Conservation (phyloP, 2,329 filamentous ascomycete genomes). For the Diaporthe citri region DNA sequence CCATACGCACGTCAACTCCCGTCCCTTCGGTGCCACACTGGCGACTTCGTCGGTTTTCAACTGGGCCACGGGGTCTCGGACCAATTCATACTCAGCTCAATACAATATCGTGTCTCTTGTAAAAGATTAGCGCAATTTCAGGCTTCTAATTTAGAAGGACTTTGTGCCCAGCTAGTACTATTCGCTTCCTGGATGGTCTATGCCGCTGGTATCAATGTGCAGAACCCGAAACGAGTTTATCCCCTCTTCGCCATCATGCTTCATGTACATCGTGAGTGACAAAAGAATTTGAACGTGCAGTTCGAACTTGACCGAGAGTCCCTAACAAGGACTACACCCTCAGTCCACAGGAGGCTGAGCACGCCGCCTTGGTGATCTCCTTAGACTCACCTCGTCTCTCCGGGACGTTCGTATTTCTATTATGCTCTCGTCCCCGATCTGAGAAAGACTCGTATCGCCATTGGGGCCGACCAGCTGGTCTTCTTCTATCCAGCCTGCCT, state of each 20-base stretch:
- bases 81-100: background rate
- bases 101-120: background rate
- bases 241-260: background rate
- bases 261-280: conserved; percentile 3
- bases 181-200: background rate
- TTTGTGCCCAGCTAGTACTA: background rate
- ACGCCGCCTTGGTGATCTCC: conserved; percentile 40
- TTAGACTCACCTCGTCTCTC: conserved; percentile 33
- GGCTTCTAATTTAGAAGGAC: background rate
- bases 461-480: conserved; percentile 57
- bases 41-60: background rate
- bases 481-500: conserved; percentile 69
- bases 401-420: conserved; percentile 35
- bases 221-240: background rate
- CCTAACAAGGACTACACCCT: background rate
- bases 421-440: conserved; percentile 43
- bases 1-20: no score
- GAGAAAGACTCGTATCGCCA: conserved; percentile 26
- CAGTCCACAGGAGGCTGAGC: conserved; percentile 29
- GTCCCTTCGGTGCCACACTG: no score
- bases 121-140: background rate
- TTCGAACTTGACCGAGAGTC: background rate
- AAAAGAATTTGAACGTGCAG: background rate
- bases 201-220: conserved; percentile 26
- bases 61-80: rapidly evolving